Evolutionary conservation across 495 filamentous ascomycete species (phyloP).

Genomic region (Penicillium salamii): DNA sequence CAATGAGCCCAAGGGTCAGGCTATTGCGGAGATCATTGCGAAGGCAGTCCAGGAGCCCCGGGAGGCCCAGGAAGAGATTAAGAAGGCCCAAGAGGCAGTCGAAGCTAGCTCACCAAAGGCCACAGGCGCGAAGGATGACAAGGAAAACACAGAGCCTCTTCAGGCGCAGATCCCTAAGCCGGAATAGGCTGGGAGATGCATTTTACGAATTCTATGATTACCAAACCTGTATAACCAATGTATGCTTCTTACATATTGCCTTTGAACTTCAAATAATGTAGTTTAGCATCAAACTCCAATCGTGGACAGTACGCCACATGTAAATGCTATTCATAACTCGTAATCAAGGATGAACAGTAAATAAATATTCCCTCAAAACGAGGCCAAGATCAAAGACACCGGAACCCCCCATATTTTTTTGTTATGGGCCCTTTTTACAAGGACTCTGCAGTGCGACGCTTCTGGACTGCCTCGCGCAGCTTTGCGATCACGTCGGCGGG

Average conservation of each 20-base stretch:
- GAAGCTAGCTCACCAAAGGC: conserved; percentile 1
- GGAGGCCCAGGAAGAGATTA: conserved; percentile 2
- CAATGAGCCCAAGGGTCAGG: conserved; percentile 9
- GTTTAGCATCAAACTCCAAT: conserved; percentile 1
- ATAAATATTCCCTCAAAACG: background rate
- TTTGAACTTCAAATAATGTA: background rate
- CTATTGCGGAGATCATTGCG: conserved; percentile 1
- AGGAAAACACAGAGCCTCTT: background rate
- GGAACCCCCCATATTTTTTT: conserved; percentile 20
- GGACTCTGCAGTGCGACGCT: conserved; percentile 29
- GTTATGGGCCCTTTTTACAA: background rate
- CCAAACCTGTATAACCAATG: conserved; percentile 6
- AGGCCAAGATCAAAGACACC: conserved; percentile 15
- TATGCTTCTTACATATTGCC: background rate
- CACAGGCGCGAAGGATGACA: conserved; percentile 9
- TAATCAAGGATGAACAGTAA: conserved; percentile 17
- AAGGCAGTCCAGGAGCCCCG: conserved; percentile 4
- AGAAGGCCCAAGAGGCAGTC: conserved; percentile 1
- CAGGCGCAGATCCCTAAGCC: conserved; percentile 5
- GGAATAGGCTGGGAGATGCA: conserved; percentile 14
- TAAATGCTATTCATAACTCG: conserved; percentile 26
- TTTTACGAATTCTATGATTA: conserved; percentile 5
- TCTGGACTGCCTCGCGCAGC: conserved; percentile 76
- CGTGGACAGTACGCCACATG: conserved; percentile 3
- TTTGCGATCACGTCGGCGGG: conserved; percentile 79